Evolutionary conservation across 1,139 yeast species (phyloP), one percentile per base, ranked within the genome.

Genomic region (Pichia sp.): DNA sequence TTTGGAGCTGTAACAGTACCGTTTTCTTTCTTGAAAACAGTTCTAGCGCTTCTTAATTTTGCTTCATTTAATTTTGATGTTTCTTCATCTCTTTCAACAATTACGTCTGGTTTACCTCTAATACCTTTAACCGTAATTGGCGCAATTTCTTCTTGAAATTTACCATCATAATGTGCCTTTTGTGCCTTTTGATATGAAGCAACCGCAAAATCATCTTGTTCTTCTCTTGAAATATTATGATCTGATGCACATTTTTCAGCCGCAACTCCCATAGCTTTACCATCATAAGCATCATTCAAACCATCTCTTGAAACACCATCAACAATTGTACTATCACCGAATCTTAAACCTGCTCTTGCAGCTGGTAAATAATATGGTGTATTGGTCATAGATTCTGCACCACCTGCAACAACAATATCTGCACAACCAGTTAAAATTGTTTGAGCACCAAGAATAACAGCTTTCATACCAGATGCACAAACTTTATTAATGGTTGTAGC

Each of bases 1-100:
- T 92, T 92, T 58, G 97, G 95, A 33, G 95, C 97, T 42, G 98
- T 92, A 52, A 90, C 92, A 37, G 97, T 86, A 62, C 97, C 97
- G 60, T 81, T 80, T 58, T 82, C 96, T 68, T 79, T 80, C 69
- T 86, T 83, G 80, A 92, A 92, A 30, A 86, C 97, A 46, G 97
- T 79, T 72, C 97, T 83, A 35, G 97, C 96, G 50, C 82, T 51
- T 64, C 74, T 78, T 57, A 92, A 72, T 64, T 77, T 87, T 38
- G 72, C 74, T 65, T 85, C 89, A 69, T 90, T 78, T 57, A 90
- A 76, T 63, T 86, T 85, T 52, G 66, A 64, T 47, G 78, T 65
- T 67, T 83, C 94, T 63, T 84, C 92, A 67, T 92, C 98, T 44
- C 71, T 70, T 41, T 75, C 68, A 47, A 90, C 76, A 39, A 74